Conservation (phyloP, 2,329 filamentous ascomycete genomes). For the Hirsutella thompsonii region DNA sequence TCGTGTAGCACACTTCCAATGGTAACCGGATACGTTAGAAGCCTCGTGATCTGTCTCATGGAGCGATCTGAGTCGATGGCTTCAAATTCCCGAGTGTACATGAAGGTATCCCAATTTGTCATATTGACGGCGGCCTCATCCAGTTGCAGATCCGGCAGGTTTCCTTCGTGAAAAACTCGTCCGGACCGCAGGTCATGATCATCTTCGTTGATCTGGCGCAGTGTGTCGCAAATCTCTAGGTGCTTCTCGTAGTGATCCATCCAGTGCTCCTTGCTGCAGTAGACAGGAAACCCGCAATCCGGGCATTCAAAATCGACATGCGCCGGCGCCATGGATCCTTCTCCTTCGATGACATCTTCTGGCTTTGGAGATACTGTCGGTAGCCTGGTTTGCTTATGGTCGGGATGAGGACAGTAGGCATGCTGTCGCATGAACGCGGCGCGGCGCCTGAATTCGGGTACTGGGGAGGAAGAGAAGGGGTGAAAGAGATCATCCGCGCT, state of each 20-base stretch:
- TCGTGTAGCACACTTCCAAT: slow-evolving; percentile 89
- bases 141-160: slow-evolving; percentile 79
- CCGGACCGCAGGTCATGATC: slow-evolving; percentile 90
- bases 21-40: slow-evolving; percentile 89
- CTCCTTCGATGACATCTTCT: slow-evolving; percentile 43
- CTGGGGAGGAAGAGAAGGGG: slow-evolving; percentile 77
- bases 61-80: slow-evolving; percentile 84
- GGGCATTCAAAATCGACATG: slow-evolving; percentile 92
- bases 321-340: slow-evolving; percentile 50
- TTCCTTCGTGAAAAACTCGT: slow-evolving; percentile 84
- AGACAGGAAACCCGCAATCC: slow-evolving; percentile 87
- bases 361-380: slow-evolving; percentile 52
- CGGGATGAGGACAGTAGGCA: slow-evolving; percentile 84
- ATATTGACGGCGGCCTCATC: slow-evolving; percentile 92
- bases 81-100: slow-evolving; percentile 84
- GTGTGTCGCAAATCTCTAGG: slow-evolving; percentile 79
- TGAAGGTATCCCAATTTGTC: slow-evolving; percentile 96
- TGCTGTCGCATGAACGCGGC: slow-evolving; percentile 88
- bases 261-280: slow-evolving; percentile 92
- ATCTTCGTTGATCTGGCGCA: slow-evolving; percentile 92
- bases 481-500: slow-evolving; percentile 81
- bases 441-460: slow-evolving; percentile 73
- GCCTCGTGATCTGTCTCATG: slow-evolving; percentile 83
- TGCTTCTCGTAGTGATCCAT: slow-evolving; percentile 91
- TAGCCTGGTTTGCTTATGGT: slow-evolving; percentile 64